Evolutionary conservation across 441 rosid genomes (phyloP), one percentile per base, ranked within the genome.

Genomic region (Biscutella laevigata): DNA sequence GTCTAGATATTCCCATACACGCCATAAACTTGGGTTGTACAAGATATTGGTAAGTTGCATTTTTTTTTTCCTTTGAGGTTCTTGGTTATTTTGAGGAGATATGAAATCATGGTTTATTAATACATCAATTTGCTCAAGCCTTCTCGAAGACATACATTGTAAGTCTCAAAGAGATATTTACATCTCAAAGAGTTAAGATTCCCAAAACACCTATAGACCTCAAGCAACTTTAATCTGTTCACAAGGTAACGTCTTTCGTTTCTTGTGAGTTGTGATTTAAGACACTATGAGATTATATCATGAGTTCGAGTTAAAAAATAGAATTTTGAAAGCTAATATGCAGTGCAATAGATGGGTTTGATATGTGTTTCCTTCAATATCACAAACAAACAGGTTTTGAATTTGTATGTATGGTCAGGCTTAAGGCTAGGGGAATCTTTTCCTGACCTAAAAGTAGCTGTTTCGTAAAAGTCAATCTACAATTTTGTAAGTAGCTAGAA

Each of bases 381-480:
- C 7, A 22, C 6, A 3, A n/a, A 6, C 25, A 25, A 52, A 15
- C 73, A 91, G 95, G 98, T 84, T 26, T 69, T 90, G 66, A 95
- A 87, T 71, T 77, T 90, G 43, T 87, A 90, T 37, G 88, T 87
- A 30, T 90, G 96, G 98, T 72, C 87, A 81, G 74, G 96, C 79
- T 83, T 74, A 70, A 86, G 80, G 17, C 66, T 86, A 35, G 91
- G 85, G 51, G 95, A 83, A 40, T 77, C 95, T 3, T 90, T 84
- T 68, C 95, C 94, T 2, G 98, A 84, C 71, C 74, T 68, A 4
- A 82, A 83, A 68, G 66, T 81, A 27, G 98, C 96, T 24, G 75
- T 85, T 59, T 81, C 90, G n/a, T 95, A 91, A 74, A 87, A 81
- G 63, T 70, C 78, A 34, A 68, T 87, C 52, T 91, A 94, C 68